Evolutionary conservation across 75 land plant species (phyloP).

Genomic region (Gnetum montanum): DNA sequence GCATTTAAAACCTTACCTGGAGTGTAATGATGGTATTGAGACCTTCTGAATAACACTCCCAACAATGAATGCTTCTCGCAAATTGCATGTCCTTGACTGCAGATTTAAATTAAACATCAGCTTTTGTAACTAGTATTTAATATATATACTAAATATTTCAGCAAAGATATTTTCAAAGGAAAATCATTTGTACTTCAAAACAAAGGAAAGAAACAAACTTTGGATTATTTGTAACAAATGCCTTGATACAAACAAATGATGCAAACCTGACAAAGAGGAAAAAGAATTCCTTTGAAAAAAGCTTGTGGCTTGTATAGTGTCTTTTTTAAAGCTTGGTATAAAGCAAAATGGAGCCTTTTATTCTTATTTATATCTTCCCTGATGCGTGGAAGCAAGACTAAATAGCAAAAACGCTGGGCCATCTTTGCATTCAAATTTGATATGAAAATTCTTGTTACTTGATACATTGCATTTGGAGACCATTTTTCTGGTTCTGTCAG

Average conservation of each 20-base stretch:
- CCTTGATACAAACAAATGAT: neutral
- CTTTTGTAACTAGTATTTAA: no score
- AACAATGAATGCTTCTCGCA: conserved; percentile 88
- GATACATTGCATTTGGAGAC: conserved; percentile 91
- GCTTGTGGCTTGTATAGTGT: conserved; percentile 85
- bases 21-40: conserved; percentile 83
- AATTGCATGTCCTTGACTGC: conserved; percentile 87
- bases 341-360: conserved; percentile 80
- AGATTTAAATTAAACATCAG: conserved; percentile 6
- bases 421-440: conserved; percentile 70
- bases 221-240: neutral
- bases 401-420: conserved; percentile 78
- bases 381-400: conserved; percentile 79
- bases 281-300: conserved; percentile 75
- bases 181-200: no score
- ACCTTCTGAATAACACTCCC: conserved; percentile 89
- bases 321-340: conserved; percentile 82
- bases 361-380: conserved; percentile 80
- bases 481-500: conserved; percentile 94
- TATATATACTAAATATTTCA: no score
- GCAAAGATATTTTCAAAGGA: neutral
- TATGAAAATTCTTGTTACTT: conserved; percentile 87
- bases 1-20: no score
- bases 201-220: neutral
- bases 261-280: conserved; percentile 88